Base-by-base conservation (phyloP, 352 stramenopile genomes). In the Pythium dissimile region DNA sequence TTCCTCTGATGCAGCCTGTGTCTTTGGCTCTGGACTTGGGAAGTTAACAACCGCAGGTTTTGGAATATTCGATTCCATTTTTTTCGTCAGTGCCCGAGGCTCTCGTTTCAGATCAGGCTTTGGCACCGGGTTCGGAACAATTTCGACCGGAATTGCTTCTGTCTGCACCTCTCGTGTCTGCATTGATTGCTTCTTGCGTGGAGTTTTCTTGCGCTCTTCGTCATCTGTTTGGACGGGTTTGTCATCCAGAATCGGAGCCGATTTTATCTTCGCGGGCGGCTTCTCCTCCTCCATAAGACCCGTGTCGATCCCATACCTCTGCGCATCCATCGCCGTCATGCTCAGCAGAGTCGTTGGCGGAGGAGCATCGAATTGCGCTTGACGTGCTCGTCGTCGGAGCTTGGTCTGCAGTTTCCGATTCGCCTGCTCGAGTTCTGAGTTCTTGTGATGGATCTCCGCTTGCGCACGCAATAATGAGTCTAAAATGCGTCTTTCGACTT, bases 211-310 rank as follows among this genome's bases (percentile, higher is more conserved):
- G 18, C 38, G 18, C 6, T 59, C 31, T 50, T 86, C 73, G 3
- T 83, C 72, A 18, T 88, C 73, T 0, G 77, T 84, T 69, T 90
- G 77, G 1, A 88, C 58, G 0, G 60, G 31, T 60, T 87, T 88
- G 49, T 86, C 73, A 54, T 83, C 74, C 6, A 76, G n/a, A n/a
- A n/a, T n/a, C n/a, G n/a, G n/a, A n/a, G n/a, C 55, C 23, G 11
- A 34, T 0, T 56, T 35, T 26, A n/a, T 18, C 37, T 48, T 66
- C 13, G 43, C 35, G 26, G 35, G 39, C 32, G 31, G 43, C 21
- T 23, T 46, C 11, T 51, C 56, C 12, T 59, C 45, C 0, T 43
- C 3, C 3, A 71, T 59, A 2, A 72, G 60, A 6, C 81, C 75
- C 13, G 41, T 44, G 54, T 93, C 79, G 23, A 83, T 49, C 15